These are phyloP conservation scores for Catharanthus roseus DNA, from an alignment of 257 asterid species.

Conservation along the genomic window DNA sequence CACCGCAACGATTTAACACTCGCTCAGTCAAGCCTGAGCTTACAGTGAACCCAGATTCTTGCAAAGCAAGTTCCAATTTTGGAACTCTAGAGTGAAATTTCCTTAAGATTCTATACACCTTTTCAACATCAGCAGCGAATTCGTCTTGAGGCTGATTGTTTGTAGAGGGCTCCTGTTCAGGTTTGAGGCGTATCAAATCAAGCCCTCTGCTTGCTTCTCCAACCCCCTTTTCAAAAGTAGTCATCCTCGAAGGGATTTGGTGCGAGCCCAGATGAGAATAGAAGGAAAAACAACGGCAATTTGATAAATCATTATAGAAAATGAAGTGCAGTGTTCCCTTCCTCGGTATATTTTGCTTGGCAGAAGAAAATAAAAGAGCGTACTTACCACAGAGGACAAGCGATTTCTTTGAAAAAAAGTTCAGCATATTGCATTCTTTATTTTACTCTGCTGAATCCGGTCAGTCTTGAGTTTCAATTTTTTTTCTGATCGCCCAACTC, in stretches of 20 bases:
- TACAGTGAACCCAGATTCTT: slow-evolving; percentile 58
- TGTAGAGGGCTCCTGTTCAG: slow-evolving; percentile 19
- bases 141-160: slow-evolving; percentile 50
- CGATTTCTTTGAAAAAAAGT: slow-evolving; percentile 25
- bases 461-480: background rate
- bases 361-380: slow-evolving; percentile 10
- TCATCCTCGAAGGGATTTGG: slow-evolving; percentile 17
- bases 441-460: background rate
- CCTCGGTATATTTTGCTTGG: background rate
- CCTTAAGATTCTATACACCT: slow-evolving; percentile 54
- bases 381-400: slow-evolving; percentile 23
- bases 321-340: slow-evolving; percentile 7
- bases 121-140: slow-evolving; percentile 74
- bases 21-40: slow-evolving; percentile 80
- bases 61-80: slow-evolving; percentile 81
- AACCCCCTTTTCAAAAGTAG: slow-evolving; percentile 9
- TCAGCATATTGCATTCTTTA: slow-evolving; percentile 23
- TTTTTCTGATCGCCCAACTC: background rate
- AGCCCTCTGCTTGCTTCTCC: slow-evolving; percentile 27
- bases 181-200: slow-evolving; percentile 45
- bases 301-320: slow-evolving; percentile 27
- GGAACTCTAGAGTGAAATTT: slow-evolving; percentile 76
- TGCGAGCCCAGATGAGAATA: slow-evolving; percentile 31
- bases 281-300: slow-evolving; percentile 28
- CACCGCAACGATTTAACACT: slow-evolving; percentile 85